Percentiles rank a stretch among this genome's conserved stretches.
Evolutionary conservation across 768 basidiomycete species (phyloP).

Genomic region (Favolaschia claudopus): DNA sequence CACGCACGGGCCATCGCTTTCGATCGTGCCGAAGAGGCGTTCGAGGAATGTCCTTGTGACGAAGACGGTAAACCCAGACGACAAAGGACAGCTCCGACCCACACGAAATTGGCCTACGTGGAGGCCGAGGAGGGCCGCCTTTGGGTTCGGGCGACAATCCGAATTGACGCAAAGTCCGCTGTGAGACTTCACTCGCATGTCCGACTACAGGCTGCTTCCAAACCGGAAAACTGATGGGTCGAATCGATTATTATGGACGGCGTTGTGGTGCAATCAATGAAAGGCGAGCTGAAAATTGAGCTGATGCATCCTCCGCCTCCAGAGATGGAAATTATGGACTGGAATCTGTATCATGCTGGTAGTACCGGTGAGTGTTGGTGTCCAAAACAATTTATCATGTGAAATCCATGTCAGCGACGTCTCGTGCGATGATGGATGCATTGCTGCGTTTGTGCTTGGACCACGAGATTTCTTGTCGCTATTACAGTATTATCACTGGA

Average conservation of each 20-base stretch:
- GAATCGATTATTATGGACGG: constrained; percentile 61
- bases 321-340: constrained; percentile 65
- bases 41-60: constrained; percentile 71
- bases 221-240: constrained; percentile 57
- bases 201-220: constrained; percentile 64
- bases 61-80: constrained; percentile 61
- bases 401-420: constrained; percentile 53
- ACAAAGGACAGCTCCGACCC: constrained; percentile 51
- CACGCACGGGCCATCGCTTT: constrained; percentile 65
- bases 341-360: constrained; percentile 70
- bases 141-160: constrained; percentile 58
- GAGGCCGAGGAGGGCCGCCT: constrained; percentile 44
- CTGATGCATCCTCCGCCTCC: constrained; percentile 67
- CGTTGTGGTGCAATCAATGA: constrained; percentile 58
- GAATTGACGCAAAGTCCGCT: constrained; percentile 58
- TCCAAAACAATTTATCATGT: not conserved
- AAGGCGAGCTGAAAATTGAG: constrained; percentile 63
- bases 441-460: constrained; percentile 55
- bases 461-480: constrained; percentile 52
- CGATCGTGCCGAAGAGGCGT: constrained; percentile 72
- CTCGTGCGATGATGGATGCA: constrained; percentile 72
- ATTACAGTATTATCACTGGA: constrained; percentile 57
- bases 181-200: constrained; percentile 73
- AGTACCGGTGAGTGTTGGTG: constrained; percentile 58
- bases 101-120: constrained; percentile 47